A percentile compares a stretch with the other conserved stretches of the same genome.
These are phyloP conservation scores for Thecaphora frezii DNA, from an alignment of 1,284 basidiomycete genomes.

Conservation along the genomic window DNA sequence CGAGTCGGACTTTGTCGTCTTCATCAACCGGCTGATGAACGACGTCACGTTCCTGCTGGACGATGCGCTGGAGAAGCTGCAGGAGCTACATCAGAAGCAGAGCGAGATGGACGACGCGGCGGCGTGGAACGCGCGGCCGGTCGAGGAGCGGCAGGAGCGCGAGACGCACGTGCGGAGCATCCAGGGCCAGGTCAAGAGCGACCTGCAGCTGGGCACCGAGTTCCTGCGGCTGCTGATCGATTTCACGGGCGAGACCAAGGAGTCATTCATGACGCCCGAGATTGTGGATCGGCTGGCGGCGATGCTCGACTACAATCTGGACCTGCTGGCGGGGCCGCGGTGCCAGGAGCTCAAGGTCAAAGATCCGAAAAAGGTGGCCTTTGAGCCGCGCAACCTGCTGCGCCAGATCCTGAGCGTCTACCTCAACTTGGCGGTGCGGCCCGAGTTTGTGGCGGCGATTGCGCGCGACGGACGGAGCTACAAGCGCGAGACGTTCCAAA, in stretches of 20 bases:
- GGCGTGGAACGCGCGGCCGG: slow-evolving; percentile 68
- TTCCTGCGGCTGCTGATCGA: slow-evolving; percentile 86
- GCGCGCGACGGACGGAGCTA: slow-evolving; percentile 93
- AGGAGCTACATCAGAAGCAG: slow-evolving; percentile 84
- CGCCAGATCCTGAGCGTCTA: slow-evolving; percentile 88
- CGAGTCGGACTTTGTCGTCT: slow-evolving; percentile 67
- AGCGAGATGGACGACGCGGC: slow-evolving; percentile 75
- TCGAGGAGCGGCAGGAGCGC: slow-evolving; percentile 78
- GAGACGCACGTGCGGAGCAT: slow-evolving; percentile 76
- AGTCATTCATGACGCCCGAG: slow-evolving; percentile 92
- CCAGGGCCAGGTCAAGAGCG: slow-evolving; percentile 80
- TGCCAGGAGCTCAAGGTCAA: slow-evolving; percentile 79
- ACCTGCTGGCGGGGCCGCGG: slow-evolving; percentile 82
- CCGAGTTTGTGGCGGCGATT: slow-evolving; percentile 82
- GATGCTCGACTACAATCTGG: slow-evolving; percentile 94
- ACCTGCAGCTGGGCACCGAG: slow-evolving; percentile 81
- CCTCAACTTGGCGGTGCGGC: slow-evolving; percentile 79
- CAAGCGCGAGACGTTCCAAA: slow-evolving; percentile 77
- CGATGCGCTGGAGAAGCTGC: slow-evolving; percentile 85
- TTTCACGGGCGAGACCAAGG: slow-evolving; percentile 87
- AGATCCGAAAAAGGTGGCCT: slow-evolving; percentile 84
- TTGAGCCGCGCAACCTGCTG: slow-evolving; percentile 80
- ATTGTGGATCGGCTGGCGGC: slow-evolving; percentile 93
- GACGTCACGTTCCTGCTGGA: slow-evolving; percentile 98
- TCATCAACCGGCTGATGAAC: slow-evolving; percentile 97